These are phyloP conservation scores for Populus hybrid DNA, from an alignment of 441 rosid genomes.

Conservation along the genomic window DNA sequence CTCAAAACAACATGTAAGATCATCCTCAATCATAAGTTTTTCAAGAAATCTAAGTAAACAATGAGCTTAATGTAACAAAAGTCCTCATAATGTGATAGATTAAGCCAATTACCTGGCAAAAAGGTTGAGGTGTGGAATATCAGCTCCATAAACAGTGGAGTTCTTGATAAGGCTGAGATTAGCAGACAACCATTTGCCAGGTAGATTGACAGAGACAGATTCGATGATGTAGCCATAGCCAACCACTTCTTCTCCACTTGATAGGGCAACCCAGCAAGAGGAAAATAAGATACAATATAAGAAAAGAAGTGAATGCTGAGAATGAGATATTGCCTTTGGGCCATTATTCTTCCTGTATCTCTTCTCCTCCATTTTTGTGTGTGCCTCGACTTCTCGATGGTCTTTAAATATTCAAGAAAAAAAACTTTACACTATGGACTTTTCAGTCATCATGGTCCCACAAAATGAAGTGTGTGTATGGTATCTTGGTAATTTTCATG, in stretches of 20 bases:
- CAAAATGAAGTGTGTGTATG: not conserved
- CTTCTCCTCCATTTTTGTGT: not conserved
- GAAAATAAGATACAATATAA: not conserved
- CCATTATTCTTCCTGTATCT: not conserved
- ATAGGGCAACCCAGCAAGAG: not conserved
- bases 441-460: not conserved
- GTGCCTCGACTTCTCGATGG: not conserved
- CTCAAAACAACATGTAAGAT: not conserved
- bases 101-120: constrained; percentile 36
- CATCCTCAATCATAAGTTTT: not conserved
- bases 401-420: not conserved
- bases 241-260: constrained; percentile 16
- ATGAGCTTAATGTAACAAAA: too few relatives aligned
- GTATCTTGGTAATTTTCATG: not conserved
- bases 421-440: not conserved
- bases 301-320: not conserved
- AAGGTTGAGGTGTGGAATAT: constrained; percentile 43
- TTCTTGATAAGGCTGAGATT: constrained; percentile 40
- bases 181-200: constrained; percentile 36
- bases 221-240: constrained; percentile 55
- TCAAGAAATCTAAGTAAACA: not conserved
- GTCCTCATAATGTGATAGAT: not conserved
- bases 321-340: constrained; percentile 29
- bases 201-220: constrained; percentile 27
- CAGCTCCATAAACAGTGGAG: constrained; percentile 51